Evolutionary conservation across 345 rosid genomes (phyloP), one percentile per base, ranked within the genome.

Genomic region (Jatropha curcas): DNA sequence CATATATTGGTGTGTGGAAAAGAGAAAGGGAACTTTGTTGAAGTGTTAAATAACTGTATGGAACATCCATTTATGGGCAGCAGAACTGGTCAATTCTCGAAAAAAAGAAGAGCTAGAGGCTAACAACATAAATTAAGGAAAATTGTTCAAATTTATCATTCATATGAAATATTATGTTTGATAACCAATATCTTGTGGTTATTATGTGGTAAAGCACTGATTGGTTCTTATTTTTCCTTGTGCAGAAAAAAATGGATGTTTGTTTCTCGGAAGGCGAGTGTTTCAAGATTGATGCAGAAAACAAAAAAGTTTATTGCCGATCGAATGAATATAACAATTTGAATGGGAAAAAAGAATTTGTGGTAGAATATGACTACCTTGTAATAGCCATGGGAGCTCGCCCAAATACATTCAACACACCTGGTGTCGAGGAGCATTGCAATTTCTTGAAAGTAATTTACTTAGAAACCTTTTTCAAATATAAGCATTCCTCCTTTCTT

Each of bases 311-410:
- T 70, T 78, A 83, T 79, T 95, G 99, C 71, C 94, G 90, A 50
- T 76, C 92, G 34, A 83, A 51, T 56, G 80, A 84, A 17, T 79
- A 83, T 28, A 45, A 72, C 71, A 65, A 75, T 67, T 65, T 78
- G 68, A 83, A 88, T 63, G 96, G 90, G 24, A 83, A 86, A 71
- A 79, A 82, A 53, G 98, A 91, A 72, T 92, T 95, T 84, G 80
- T 68, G 46, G 93, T 91, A 58, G 97, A 88, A 51, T 92, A 85
- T 73, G 99, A 95, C 81, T 95, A 88, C 79, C 99, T 95, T 67
- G 90, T 95, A 19, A 83, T 95, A 69, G 98, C 99, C 14, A 91
- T 94, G 81, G 99, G 99, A 68, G 98, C 93, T 73, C 92, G 92
- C 68, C 79, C 97, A 39, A 95, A 95, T 84, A 95, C 98, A 58